Conservation (phyloP, 768 basidiomycete species). For the Auriculariales sp. region DNA sequence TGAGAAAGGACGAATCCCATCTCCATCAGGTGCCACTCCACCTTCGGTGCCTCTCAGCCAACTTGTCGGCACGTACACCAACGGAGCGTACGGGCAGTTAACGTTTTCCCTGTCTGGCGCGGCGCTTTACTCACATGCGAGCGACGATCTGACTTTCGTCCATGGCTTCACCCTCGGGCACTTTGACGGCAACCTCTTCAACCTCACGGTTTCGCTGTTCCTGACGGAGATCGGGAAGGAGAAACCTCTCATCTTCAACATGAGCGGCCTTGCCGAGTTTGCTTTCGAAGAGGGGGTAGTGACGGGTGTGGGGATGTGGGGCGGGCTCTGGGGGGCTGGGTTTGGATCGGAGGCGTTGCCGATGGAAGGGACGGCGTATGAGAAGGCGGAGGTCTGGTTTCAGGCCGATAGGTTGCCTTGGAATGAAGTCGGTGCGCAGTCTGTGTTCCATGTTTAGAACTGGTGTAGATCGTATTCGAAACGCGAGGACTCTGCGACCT, state of each 20-base stretch:
- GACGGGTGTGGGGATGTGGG: not conserved
- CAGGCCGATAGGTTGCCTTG: too few relatives aligned
- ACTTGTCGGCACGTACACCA: not conserved
- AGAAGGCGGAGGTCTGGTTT: not conserved
- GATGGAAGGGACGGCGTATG: not conserved
- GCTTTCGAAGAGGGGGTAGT: not conserved
- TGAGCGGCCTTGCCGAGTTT: not conserved
- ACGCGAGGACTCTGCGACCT: too few relatives aligned
- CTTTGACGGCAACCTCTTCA: not conserved
- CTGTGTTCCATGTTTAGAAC: too few relatives aligned
- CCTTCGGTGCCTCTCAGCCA: not conserved
- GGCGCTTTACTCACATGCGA: not conserved
- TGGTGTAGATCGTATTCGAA: too few relatives aligned
- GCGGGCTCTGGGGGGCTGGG: not conserved
- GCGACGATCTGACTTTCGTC: not conserved
- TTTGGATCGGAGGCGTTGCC: not conserved
- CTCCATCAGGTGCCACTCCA: not conserved
- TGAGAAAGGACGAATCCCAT: not conserved
- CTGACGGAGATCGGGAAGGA: not conserved
- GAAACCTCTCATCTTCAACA: not conserved
- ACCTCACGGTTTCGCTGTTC: not conserved
- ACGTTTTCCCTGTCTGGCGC: not conserved
- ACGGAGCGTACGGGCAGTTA: not conserved
- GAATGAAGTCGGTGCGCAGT: too few relatives aligned
- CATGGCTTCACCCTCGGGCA: not conserved